Evolutionary conservation across 306 rosid genomes (phyloP), one percentile per base, ranked within the genome.

Genomic region (Dalbergia cochinchinensis): DNA sequence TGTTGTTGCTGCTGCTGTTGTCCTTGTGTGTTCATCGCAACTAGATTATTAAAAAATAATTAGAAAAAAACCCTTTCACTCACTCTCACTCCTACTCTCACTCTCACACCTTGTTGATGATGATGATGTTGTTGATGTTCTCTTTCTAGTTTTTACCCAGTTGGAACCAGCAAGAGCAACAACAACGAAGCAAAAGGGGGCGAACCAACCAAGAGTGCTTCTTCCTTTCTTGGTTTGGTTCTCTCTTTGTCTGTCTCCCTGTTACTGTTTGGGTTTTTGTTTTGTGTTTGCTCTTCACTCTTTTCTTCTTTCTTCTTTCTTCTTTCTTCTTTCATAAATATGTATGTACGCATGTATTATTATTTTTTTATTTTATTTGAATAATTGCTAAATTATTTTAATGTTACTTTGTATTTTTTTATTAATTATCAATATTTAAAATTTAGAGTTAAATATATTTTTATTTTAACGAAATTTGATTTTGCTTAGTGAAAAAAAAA

Each of bases 1-100:
- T 26, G 31, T 20, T 26, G 86, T 75, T 62, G 59, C 9, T 89
- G 92, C 54, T 63, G 74, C 10, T 47, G 34, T 70, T 75, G 81
- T 8, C 80, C 92, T 71, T 89, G 97, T 50, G 92, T 65, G 53
- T 89, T 83, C 86, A 78, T 78, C 74, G 86, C 91, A 87, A 62
- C 41, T 11, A 35, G 67, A 62, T 33, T 16, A 62, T 33, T 9
- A 62, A 16, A 14, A 53, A 13, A 4, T 13, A 5, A 16, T 12
- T 5, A 54, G 16, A 16, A 54, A 54, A n/a, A n/a, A 54, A 54
- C 0, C 14, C 14, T 11, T 11, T 18, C 60, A 18, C 60, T 54
- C 60, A 54, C 22, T 51, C 58, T 51, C 18, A 51, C 31, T 7
- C 60, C 16, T 26, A 54, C 22, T 51, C 58, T 51, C 18, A 51